phyloP scores from a whole-genome alignment of 2,329 filamentous ascomycete genomes.

The Metarhizium sp. region DNA sequence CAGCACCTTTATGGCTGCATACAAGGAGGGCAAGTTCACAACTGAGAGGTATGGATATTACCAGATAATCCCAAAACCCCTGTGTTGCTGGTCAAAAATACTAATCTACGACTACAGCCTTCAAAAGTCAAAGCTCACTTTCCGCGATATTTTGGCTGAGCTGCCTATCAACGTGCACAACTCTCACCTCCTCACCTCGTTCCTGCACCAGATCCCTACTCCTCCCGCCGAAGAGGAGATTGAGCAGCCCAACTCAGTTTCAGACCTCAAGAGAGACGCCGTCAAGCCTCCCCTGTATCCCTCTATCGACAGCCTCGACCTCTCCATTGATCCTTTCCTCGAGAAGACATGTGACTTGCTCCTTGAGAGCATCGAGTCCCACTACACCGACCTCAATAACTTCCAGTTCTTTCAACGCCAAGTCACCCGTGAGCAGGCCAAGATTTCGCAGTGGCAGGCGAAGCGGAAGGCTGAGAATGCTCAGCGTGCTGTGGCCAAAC shows the following conservation, averaged over 20 bases:
- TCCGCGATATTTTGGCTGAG: conserved; percentile 89
- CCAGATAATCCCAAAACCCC: not conserved
- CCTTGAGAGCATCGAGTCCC: conserved; percentile 91
- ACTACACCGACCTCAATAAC: conserved; percentile 99
- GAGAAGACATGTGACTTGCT: conserved; percentile 97
- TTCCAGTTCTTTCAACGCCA: conserved; percentile 94
- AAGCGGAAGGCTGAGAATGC: conserved; percentile 97
- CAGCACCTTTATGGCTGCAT: conserved; percentile 77
- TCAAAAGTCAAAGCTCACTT: conserved; percentile 87
- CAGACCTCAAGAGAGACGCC: conserved; percentile 62
- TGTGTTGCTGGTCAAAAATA: not conserved
- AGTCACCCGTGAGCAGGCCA: conserved; percentile 85
- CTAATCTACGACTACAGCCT: conserved; percentile 45
- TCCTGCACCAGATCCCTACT: conserved; percentile 82
- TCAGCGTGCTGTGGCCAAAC: conserved; percentile 75
- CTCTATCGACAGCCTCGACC: conserved; percentile 81
- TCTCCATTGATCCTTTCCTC: conserved; percentile 93
- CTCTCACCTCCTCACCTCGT: conserved; percentile 91
- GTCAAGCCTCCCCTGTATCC: conserved; percentile 62
- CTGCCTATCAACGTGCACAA: conserved; percentile 87
- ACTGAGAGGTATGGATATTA: conserved; percentile 66
- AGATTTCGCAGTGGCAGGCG: conserved; percentile 92
- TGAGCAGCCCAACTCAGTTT: conserved; percentile 67
- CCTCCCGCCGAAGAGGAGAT: conserved; percentile 54
- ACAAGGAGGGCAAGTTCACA: conserved; percentile 96